Evolutionary conservation across 140 eudicot species (phyloP).

Genomic region (Bidens hawaiensis): DNA sequence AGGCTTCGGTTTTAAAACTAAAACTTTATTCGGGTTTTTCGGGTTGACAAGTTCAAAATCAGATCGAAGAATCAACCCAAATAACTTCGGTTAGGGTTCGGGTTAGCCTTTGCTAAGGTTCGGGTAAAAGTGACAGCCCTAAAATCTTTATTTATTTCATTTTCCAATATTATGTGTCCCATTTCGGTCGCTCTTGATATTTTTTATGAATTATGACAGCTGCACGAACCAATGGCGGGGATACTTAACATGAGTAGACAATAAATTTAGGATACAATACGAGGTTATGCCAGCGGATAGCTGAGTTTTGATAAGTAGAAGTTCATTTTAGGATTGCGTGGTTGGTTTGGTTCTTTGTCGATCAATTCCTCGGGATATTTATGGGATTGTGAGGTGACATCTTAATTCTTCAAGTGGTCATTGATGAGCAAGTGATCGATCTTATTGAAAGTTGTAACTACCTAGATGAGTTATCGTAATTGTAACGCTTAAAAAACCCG

Average conservation of each 20-base stretch:
- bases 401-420: slow-evolving; percentile 16
- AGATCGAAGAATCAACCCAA: no score
- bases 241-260: slow-evolving; percentile 1
- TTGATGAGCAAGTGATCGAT: slow-evolving; percentile 2
- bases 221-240: slow-evolving; percentile 7
- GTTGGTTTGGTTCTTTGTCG: background rate
- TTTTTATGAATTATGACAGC: background rate
- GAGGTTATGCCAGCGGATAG: background rate
- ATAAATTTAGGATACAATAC: background rate
- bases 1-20: no score
- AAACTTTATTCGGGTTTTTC: no score
- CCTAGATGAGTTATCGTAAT: slow-evolving; percentile 7
- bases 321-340: background rate
- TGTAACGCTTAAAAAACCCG: background rate
- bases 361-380: background rate
- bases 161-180: background rate
- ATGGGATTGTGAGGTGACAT: background rate
- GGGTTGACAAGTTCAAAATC: no score
- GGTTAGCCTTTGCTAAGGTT: no score
- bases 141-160: no score
- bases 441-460: background rate
- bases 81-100: no score
- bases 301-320: background rate
- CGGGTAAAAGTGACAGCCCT: no score
- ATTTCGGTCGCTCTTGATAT: background rate